Evolutionary conservation across 768 basidiomycete genomes (phyloP).

Genomic region (Lepiota brunneoincarnata): DNA sequence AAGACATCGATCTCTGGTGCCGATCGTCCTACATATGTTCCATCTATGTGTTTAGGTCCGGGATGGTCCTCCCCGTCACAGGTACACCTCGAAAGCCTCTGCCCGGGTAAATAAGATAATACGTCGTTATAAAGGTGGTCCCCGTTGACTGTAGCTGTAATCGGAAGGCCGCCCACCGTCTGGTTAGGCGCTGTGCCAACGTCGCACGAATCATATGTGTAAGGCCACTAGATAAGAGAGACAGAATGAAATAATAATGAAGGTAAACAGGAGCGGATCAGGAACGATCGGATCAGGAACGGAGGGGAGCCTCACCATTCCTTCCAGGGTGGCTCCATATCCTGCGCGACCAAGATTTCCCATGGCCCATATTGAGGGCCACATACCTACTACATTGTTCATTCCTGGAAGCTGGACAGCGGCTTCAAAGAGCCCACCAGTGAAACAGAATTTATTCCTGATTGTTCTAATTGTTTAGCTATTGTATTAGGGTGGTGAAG

Average conservation of each 20-base stretch:
- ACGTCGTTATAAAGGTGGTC: constrained; percentile 34
- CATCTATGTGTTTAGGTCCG: constrained; percentile 69
- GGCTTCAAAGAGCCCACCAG: constrained; percentile 68
- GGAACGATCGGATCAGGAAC: neutral
- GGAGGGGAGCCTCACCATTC: constrained; percentile 48
- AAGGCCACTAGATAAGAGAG: constrained; percentile 57
- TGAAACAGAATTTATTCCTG: constrained; percentile 87
- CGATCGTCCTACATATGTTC: constrained; percentile 70
- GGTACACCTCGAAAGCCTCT: constrained; percentile 79
- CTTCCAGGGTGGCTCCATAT: constrained; percentile 81
- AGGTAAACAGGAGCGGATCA: neutral
- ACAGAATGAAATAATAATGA: constrained; percentile 1
- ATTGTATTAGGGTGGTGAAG: constrained; percentile 23
- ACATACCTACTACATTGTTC: constrained; percentile 61
- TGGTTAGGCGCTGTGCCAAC: constrained; percentile 81
- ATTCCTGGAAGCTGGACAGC: constrained; percentile 60
- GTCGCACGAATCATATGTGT: constrained; percentile 77
- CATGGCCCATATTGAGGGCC: constrained; percentile 82
- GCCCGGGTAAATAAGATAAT: constrained; percentile 74
- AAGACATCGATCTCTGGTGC: constrained; percentile 89
- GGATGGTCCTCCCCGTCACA: constrained; percentile 78
- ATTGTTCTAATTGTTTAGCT: neutral
- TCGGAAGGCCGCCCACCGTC: constrained; percentile 60
- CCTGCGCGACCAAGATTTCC: constrained; percentile 70
- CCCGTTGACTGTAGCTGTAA: constrained; percentile 56